Evolutionary conservation across 1,139 yeast species (phyloP).

Genomic region (Candida sanyaensis): DNA sequence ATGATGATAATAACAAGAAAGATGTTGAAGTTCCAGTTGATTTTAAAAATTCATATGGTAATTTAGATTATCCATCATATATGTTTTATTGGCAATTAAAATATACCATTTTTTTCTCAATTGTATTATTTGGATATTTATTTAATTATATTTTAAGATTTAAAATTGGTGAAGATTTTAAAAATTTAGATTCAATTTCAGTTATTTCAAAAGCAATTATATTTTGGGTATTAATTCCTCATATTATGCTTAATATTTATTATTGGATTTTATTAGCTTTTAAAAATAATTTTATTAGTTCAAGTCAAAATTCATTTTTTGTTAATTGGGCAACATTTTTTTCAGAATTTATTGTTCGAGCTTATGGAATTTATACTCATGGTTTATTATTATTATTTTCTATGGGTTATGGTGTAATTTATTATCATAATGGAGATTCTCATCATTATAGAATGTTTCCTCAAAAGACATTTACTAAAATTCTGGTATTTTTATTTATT

Average conservation of each 20-base stretch:
- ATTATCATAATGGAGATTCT: slow-evolving; percentile 27
- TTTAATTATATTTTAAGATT: slow-evolving; percentile 29
- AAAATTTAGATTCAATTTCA: slow-evolving; percentile 33
- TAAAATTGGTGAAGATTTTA: slow-evolving; percentile 31
- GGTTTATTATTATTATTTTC: slow-evolving; percentile 30
- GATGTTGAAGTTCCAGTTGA: slow-evolving; percentile 19
- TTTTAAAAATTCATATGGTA: slow-evolving; percentile 29
- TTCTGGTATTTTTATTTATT: slow-evolving; percentile 18
- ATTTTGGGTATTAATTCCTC: slow-evolving; percentile 31
- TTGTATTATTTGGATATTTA: slow-evolving; percentile 22
- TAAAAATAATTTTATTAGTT: slow-evolving; percentile 18
- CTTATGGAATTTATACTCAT: slow-evolving; percentile 9
- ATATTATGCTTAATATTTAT: slow-evolving; percentile 14
- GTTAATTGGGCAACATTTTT: neutral
- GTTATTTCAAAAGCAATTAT: slow-evolving; percentile 35
- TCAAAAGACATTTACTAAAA: slow-evolving; percentile 17
- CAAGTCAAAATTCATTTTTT: slow-evolving; percentile 9
- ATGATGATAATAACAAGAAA: slow-evolving; percentile 4
- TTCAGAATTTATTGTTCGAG: slow-evolving; percentile 5
- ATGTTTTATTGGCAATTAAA: slow-evolving; percentile 21
- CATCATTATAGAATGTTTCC: slow-evolving; percentile 32
- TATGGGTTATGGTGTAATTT: slow-evolving; percentile 45
- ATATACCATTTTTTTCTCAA: slow-evolving; percentile 19
- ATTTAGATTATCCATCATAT: slow-evolving; percentile 23
- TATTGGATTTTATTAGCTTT: slow-evolving; percentile 17